Evolutionary conservation across 352 stramenopile genomes (phyloP).

Genomic region (Phytopythium aichiense): DNA sequence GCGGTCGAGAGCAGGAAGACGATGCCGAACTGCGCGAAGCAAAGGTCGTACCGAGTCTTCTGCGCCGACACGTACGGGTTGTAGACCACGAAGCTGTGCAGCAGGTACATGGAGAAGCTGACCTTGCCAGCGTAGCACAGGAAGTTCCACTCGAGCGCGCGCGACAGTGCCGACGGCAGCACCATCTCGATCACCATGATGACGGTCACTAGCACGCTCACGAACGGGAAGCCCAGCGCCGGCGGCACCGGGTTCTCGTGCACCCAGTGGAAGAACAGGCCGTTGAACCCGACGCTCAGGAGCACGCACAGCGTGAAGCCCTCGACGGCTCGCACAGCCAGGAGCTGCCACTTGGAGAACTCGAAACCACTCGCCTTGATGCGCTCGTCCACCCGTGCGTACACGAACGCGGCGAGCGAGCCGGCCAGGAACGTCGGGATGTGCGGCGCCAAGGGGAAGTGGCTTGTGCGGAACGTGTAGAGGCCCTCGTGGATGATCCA

Average conservation of each 20-base stretch:
- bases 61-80: background rate
- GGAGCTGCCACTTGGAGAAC: conserved; percentile 9
- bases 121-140: conserved; percentile 39
- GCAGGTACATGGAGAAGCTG: conserved; percentile 25
- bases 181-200: conserved; percentile 40
- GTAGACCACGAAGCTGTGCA: background rate
- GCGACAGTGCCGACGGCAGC: conserved; percentile 24
- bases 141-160: conserved; percentile 35
- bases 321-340: conserved; percentile 20
- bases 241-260: conserved; percentile 14
- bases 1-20: conserved; percentile 22
- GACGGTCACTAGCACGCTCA: conserved; percentile 20
- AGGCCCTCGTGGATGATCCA: conserved; percentile 26
- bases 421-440: conserved; percentile 36
- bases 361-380: conserved; percentile 23
- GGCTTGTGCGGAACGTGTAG: conserved; percentile 7
- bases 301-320: conserved; percentile 15
- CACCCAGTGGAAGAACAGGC: conserved; percentile 35
- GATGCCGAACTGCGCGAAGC: conserved; percentile 29
- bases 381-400: conserved; percentile 20
- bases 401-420: conserved; percentile 36
- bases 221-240: conserved; percentile 30
- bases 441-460: conserved; percentile 10
- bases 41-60: conserved; percentile 19
- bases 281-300: conserved; percentile 24